Base-by-base conservation (phyloP, 306 rosid genomes). In the Benincasa hispida region DNA sequence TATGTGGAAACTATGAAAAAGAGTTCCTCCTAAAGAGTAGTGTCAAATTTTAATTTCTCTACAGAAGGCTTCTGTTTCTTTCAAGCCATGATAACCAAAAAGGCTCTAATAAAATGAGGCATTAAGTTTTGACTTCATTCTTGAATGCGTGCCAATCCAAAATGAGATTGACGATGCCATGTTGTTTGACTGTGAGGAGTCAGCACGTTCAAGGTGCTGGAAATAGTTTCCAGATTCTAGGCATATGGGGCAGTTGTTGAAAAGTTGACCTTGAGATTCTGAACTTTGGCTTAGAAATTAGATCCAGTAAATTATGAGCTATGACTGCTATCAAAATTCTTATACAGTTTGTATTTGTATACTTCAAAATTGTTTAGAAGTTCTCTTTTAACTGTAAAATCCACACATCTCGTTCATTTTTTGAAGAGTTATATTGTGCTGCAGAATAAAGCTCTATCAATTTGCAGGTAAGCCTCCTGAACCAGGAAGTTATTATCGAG, bases 401-500 rank as follows among this genome's bases (percentile, higher is more conserved):
- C 15, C 19, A 25, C 35, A 69, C 7, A 68, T 68, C 34, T 39
- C 34, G 7, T 67, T 39, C 32, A 67, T n/a, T 13, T 19, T 42
- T 25, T 24, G 54, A 37, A 47, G 37, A 45, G 21, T 69, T 42
- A 69, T 45, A 69, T 45, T 69, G 75, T 22, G 21, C 57, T 69
- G 37, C 39, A 14, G 56, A 68, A 9, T 67, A 67, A 69, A 69
- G 14, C 56, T 69, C 37, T 69, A 39, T 72, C 56, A 13, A 27
- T 67, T 48, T 82, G 72, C 85, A 93, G 98, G 98, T 93, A 76
- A 91, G 96, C 81, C 86, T 93, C 82, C 80, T 93, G 81, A 91
- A 88, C 75, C 98, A 93, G 84, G 98, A 93, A 87, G 82, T 87
- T 77, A 85, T 93, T 79, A 85, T 93, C 83, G 97, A 91, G 87